Conservation (phyloP, 768 basidiomycete species). For the Leccinum obscurum region DNA sequence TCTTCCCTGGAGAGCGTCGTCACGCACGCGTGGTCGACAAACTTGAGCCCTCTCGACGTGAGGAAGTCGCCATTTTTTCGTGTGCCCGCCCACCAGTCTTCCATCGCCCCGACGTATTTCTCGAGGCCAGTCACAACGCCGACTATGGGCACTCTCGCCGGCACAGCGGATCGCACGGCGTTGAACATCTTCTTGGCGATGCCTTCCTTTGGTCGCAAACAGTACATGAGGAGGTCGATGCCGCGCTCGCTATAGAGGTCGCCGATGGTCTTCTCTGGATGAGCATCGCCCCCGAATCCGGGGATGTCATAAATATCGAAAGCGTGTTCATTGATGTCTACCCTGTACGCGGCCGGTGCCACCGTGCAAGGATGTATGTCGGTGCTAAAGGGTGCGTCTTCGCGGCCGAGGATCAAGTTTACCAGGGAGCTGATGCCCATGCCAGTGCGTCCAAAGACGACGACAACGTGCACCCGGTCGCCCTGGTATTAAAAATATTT, state of each 20-base stretch:
- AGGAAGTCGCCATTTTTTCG: constrained; percentile 37
- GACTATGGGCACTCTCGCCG: constrained; percentile 39
- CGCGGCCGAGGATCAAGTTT: constrained; percentile 32
- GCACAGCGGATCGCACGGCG: constrained; percentile 27
- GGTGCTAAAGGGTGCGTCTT: constrained; percentile 34
- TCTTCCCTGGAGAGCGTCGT: constrained; percentile 37
- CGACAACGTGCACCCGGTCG: constrained; percentile 32
- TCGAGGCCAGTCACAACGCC: constrained; percentile 40
- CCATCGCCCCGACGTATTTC: constrained; percentile 33
- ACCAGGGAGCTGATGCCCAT: constrained; percentile 35
- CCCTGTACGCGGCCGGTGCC: constrained; percentile 24
- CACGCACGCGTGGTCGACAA: constrained; percentile 43
- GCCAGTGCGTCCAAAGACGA: constrained; percentile 35
- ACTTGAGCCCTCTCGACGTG: constrained; percentile 33
- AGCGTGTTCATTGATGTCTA: constrained; percentile 31
- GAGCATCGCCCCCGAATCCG: constrained; percentile 24
- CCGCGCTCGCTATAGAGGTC: constrained; percentile 33
- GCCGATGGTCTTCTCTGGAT: constrained; percentile 26
- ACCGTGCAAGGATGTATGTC: constrained; percentile 33
- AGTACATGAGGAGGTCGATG: constrained; percentile 34
- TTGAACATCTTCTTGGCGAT: constrained; percentile 29
- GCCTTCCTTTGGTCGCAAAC: constrained; percentile 30
- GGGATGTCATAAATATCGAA: constrained; percentile 34
- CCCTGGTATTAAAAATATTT: constrained; percentile 17
- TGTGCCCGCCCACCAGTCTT: constrained; percentile 34